Evolutionary conservation across 345 rosid species (phyloP), one percentile per base, ranked within the genome.

Genomic region (Corchorus olitorius): DNA sequence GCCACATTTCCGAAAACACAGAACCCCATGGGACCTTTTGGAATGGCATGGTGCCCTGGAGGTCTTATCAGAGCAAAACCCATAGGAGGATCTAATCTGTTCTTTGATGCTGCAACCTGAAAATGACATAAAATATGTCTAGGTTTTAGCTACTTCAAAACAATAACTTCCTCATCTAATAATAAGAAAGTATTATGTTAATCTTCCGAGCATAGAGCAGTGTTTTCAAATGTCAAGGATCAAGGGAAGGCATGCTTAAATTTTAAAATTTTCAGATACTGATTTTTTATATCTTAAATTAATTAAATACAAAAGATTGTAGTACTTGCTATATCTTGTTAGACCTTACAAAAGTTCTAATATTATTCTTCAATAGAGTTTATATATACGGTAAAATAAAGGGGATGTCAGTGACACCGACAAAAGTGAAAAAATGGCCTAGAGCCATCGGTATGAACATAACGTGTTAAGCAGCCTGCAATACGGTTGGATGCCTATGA

Each of bases 21-120:
- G 86, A 95, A 95, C 35, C 97, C 98, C 99, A 95, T 90, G 5
- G 99, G 98, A 50, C 99, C 98, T 83, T 91, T 93, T 8, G 97
- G 98, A 33, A 91, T 84, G 11, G 98, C 99, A 60, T 93, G 98
- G 80, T 93, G 99, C 62, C 97, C 99, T 0, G 98, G 99, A 72
- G 98, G 98, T 80, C 97, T 92, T 83, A 95, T 90, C 86, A 93
- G 80, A 55, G 99, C 98, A 83, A 93, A 93, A 46, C 97, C 98
- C 20, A 79, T 76, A 19, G 96, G 96, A 74, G 99, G 92, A 75
- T 87, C 86, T 19, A 8, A 65, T 71, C 82, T 75, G 73, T 75
- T 84, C 73, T 81, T 85, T 49, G 97, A 93, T 81, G 94, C 95
- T 46, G 85, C 80, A 50, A 94, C 83, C 98, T 93, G 91, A 80